Percentiles rank a stretch among this genome's conserved stretches.
Conservation (phyloP, 106 monocot species). For the Apostasia shenzhenica region DNA sequence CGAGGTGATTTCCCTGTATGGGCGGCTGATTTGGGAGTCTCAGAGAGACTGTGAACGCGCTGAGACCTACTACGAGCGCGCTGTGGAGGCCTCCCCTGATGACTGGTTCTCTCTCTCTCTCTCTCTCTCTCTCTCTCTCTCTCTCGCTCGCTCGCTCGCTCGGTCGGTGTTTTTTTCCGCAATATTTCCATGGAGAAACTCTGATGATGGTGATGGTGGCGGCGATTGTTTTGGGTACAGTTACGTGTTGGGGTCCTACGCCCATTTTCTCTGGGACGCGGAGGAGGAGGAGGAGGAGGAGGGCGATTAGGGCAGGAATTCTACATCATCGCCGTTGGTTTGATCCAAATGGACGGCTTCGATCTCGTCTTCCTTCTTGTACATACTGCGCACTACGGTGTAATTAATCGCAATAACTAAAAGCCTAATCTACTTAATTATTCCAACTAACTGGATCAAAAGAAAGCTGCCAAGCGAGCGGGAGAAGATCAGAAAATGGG, state of each 20-base stretch:
- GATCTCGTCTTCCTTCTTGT: neutral
- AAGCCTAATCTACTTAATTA: too few species aligned
- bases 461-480: too few species aligned
- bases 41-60: conserved; percentile 22
- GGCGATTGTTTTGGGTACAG: conserved; percentile 2
- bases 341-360: neutral
- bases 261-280: conserved; percentile 19
- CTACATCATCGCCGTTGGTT: conserved; percentile 2
- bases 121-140: neutral
- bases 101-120: conserved; percentile 14
- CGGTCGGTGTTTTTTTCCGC: neutral
- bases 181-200: neutral
- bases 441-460: too few species aligned
- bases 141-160: neutral
- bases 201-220: neutral
- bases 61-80: conserved; percentile 13
- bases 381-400: too few species aligned
- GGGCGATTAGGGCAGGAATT: neutral
- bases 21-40: conserved; percentile 21
- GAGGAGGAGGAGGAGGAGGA: conserved; percentile 16
- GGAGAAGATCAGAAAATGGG: too few species aligned
- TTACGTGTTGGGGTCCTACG: conserved; percentile 27
- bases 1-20: conserved; percentile 23
- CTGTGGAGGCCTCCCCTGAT: conserved; percentile 20
- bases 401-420: too few species aligned